phyloP scores from a whole-genome alignment of 148 eudicot species.

The Rhododendron williamsianum region DNA sequence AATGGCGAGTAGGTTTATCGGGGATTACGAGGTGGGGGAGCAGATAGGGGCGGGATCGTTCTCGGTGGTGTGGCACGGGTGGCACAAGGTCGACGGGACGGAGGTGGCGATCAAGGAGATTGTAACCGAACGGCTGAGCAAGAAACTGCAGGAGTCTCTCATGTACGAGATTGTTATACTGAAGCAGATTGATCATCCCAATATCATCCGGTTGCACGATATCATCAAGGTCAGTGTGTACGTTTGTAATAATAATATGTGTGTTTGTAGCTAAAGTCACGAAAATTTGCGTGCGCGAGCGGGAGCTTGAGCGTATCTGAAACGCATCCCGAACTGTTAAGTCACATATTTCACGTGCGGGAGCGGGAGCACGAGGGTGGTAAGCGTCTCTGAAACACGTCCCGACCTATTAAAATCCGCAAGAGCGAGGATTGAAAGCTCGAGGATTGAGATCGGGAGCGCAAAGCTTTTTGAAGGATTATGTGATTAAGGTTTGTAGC shows the following conservation, averaged over 20 bases:
- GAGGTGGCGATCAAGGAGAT: conserved; percentile 90
- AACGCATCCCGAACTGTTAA: too few relatives aligned
- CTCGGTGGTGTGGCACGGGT: conserved; percentile 80
- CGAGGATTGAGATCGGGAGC: too few relatives aligned
- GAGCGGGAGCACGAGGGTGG: too few relatives aligned
- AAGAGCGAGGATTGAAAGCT: too few relatives aligned
- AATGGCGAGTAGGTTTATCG: conserved; percentile 49
- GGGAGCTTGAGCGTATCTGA: too few relatives aligned
- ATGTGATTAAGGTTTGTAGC: too few relatives aligned
- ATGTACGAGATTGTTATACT: conserved; percentile 83
- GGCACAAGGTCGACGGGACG: conserved; percentile 60
- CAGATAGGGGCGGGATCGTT: conserved; percentile 82
- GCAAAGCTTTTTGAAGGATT: too few relatives aligned
- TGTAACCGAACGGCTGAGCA: conserved; percentile 45
- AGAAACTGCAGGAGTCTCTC: conserved; percentile 73
- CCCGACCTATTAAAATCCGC: too few relatives aligned
- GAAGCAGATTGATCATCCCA: conserved; percentile 74
- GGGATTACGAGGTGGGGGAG: conserved; percentile 62
- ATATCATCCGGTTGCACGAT: conserved; percentile 70
- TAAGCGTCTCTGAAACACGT: too few relatives aligned
- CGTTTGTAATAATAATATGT: not conserved
- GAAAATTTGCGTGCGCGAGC: too few relatives aligned
- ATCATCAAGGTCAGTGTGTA: conserved; percentile 59
- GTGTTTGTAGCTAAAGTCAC: not conserved
- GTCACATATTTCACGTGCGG: too few relatives aligned